Base-by-base conservation (phyloP, 306 rosid species). In the Vigna angularis region DNA sequence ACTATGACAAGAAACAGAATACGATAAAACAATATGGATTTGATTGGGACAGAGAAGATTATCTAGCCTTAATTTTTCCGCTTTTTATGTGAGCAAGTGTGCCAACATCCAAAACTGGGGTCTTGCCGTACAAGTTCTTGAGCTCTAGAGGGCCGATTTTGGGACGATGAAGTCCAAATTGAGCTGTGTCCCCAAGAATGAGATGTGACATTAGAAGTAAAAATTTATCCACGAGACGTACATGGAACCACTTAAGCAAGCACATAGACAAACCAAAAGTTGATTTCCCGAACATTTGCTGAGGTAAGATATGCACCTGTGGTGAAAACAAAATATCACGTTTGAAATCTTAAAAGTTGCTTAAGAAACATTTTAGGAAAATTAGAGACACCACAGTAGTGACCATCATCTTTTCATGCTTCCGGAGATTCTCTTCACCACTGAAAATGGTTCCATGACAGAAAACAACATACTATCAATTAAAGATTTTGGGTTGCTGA, bases 61-160 rank as follows among this genome's bases (percentile, higher is more conserved):
- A 45, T 47, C 42, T 36, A 73, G 88, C 98, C 94, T 91, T 90
- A 61, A 93, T 90, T 16, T 91, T 82, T 26, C 91, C 94, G 12
- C 55, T 49, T 86, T 76, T 88, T 73, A 93, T 89, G 61, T 81
- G 82, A 26, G 88, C 87, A 14, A 93, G 84, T 15, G 98, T 91
- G 18, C 98, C 98, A 63, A 93, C 88, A 74, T 93, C 98, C 69
- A 93, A 80, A n/a, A 93, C 98, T 4, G 98, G 98, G 13, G 96
- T 93, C 73, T 91, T 93, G 30, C 94, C 98, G 12, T 82, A 71
- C 55, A 83, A 30, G 80, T 65, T 85, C 83, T 93, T 93, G 84
- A 86, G 87, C 85, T 86, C 82, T 2, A 93, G 87, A 63, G 98
- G 98, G 57, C 98, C 98, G 28, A 87, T 75, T 28, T 85, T 66